Evolutionary conservation across 345 rosid species (phyloP).

Genomic region (thale cress (Arabidopsis thaliana)): TAIR10.1 NC_003074.8:22436001-22436500

Average conservation of each 20-base stretch:
- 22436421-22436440: slow-evolving; percentile 23
- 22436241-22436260: background rate
- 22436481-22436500: background rate
- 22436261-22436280: slow-evolving; percentile 20
- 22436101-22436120: slow-evolving; percentile 32
- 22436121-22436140: slow-evolving; percentile 22
- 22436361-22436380: slow-evolving; percentile 44
- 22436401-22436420: slow-evolving; percentile 27
- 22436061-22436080: slow-evolving; percentile 37
- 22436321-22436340: slow-evolving; percentile 35
- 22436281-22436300: slow-evolving; percentile 9
- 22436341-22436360: slow-evolving; percentile 14
- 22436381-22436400: slow-evolving; percentile 23
- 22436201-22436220: background rate
- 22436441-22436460: slow-evolving; percentile 9
- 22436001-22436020: slow-evolving; percentile 36
- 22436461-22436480: background rate
- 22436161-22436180: background rate
- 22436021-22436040: slow-evolving; percentile 25
- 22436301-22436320: slow-evolving; percentile 28
- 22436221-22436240: background rate
- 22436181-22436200: background rate
- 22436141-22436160: slow-evolving; percentile 2
- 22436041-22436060: slow-evolving; percentile 39
- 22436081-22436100: slow-evolving; percentile 36